Base-by-base conservation (phyloP, 1,284 basidiomycete genomes). In the Marasmius oreades region DNA sequence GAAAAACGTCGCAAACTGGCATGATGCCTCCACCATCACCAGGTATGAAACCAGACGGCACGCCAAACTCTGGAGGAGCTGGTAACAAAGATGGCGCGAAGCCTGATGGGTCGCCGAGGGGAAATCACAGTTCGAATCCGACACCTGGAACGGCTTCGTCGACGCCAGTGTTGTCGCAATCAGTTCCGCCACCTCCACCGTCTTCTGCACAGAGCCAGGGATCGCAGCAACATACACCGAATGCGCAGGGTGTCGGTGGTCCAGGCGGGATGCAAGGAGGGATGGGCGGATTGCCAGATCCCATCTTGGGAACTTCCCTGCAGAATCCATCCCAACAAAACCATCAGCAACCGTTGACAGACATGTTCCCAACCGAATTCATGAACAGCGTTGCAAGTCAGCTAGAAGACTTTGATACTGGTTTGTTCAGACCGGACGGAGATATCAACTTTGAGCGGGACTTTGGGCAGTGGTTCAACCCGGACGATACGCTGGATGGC, bases 381-480 rank as follows among this genome's bases (percentile, higher is more conserved):
- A 74, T 77, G 58, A 69, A 72, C 58, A 69, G 66, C 6, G 68
- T 78, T 5, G 69, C 72, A 23, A 66, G 55, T 42, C 62, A 69
- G 24, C 59, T 79, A 59, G 78, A 78, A 26, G 76, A 76, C 6
- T 77, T 83, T 50, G 77, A 80, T 52, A 34, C 70, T 1, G 64
- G 67, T 18, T 51, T 80, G 36, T 79, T 82, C 64, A 67, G 72
- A 43, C 61, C 67, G n/a, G 73, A 79, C 37, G 74, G 75, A 2
- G 75, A 79, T 53, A 69, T 85, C 64, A 80, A 84, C 63, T 86
- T 86, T 60, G 85, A 86, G 67, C 73, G 82, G 63, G 84, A 85
- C 62, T 86, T 86, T 67, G 80, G 81, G 51, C 81, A 84, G 61
- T 87, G 85, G 85, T 86, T 87, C 62, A 82, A 82, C 64, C 77